A percentile compares a stretch with the other conserved stretches of the same genome.
Conservation (phyloP, 2,329 filamentous ascomycete genomes). For the Xylaria polymorpha region DNA sequence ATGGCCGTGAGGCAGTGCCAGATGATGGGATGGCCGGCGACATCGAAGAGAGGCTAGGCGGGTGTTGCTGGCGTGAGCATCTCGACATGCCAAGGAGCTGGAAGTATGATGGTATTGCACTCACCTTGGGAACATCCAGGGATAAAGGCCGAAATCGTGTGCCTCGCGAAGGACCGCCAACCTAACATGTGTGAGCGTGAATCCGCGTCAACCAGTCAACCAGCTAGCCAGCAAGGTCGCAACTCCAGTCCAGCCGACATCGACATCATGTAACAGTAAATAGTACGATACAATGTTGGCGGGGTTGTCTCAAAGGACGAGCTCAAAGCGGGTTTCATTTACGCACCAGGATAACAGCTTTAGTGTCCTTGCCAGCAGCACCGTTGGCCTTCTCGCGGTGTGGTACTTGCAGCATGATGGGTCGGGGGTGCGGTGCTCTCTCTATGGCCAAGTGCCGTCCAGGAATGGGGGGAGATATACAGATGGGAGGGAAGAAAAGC, state of each 20-base stretch:
- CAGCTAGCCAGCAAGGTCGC: no score
- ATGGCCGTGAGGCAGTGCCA: constrained; percentile 96
- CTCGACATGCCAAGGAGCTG: neutral
- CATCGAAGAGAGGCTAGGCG: constrained; percentile 89
- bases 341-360: constrained; percentile 91
- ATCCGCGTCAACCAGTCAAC: constrained; percentile 46
- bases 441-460: constrained; percentile 12
- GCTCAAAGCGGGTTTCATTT: constrained; percentile 37
- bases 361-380: constrained; percentile 71
- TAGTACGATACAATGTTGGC: constrained; percentile 12
- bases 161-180: constrained; percentile 93
- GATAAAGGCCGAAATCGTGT: constrained; percentile 95
- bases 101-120: constrained; percentile 39
- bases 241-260: neutral
- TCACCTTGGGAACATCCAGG: constrained; percentile 93
- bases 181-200: constrained; percentile 63
- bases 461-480: neutral
- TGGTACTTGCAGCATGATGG: constrained; percentile 67
- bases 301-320: constrained; percentile 37
- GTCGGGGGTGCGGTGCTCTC: neutral
- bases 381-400: constrained; percentile 63
- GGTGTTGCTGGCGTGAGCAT: constrained; percentile 17
- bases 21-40: constrained; percentile 97
- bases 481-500: neutral
- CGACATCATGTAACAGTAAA: neutral